A percentile compares a stretch with the other conserved stretches of the same genome.
These are phyloP conservation scores for Stentor coeruleus DNA, from an alignment of 73 alveolate genomes.

Conservation along the genomic window DNA sequence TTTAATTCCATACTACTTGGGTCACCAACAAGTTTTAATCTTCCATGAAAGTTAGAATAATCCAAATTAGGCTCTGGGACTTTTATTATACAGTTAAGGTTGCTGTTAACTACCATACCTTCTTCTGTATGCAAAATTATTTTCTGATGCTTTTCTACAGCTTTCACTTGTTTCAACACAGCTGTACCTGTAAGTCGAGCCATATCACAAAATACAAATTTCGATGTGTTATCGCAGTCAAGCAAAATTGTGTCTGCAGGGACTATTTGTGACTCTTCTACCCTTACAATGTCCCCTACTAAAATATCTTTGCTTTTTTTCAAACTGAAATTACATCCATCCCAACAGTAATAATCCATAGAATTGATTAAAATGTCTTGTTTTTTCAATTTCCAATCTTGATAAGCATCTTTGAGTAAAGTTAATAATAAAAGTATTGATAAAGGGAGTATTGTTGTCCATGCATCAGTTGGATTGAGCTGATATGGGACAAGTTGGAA, in stretches of 20 bases:
- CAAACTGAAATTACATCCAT: not conserved
- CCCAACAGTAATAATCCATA: not conserved
- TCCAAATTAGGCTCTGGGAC: constrained; percentile 11
- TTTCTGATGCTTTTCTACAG: not conserved
- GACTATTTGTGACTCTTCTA: not conserved
- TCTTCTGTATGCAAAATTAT: not conserved
- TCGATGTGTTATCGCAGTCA: not conserved
- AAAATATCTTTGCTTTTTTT: constrained; percentile 37
- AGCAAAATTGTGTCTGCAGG: constrained; percentile 10
- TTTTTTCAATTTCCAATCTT: not conserved
- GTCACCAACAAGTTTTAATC: not conserved
- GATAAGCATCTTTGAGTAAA: constrained; percentile 37
- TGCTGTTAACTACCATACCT: not conserved
- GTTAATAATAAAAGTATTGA: constrained; percentile 68
- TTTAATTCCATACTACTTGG: not conserved
- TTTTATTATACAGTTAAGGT: not conserved
- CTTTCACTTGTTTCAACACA: not conserved
- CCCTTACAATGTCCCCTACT: constrained; percentile 33
- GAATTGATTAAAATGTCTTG: not conserved
- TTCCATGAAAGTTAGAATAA: not conserved
- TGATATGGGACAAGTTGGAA: constrained; percentile 36
- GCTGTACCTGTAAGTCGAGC: not conserved
- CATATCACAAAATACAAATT: not conserved
- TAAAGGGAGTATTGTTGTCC: constrained; percentile 80
- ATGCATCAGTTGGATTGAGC: constrained; percentile 37